phyloP scores from a whole-genome alignment of 169 alveolate species.

The Cryptosporidium ryanae region DNA sequence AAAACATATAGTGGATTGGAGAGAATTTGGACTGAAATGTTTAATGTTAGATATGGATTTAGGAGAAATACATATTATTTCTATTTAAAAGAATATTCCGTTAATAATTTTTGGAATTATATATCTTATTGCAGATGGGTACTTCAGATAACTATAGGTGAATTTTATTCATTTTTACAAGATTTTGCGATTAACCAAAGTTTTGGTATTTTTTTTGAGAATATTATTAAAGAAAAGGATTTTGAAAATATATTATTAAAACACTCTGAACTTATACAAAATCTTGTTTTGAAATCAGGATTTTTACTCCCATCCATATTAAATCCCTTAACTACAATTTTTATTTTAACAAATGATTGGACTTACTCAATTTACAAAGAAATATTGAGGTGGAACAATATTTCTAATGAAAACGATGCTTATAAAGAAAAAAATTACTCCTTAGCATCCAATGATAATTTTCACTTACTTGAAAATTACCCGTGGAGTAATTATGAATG shows the following conservation, averaged over 20 bases:
- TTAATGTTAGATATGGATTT: conserved; percentile 45
- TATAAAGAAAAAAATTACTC: not conserved
- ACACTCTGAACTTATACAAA: conserved; percentile 49
- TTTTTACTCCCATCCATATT: conserved; percentile 33
- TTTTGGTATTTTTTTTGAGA: conserved; percentile 8
- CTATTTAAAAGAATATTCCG: not conserved
- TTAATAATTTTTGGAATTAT: conserved; percentile 40
- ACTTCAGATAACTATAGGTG: conserved; percentile 43
- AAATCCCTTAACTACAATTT: conserved; percentile 37
- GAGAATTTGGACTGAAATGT: conserved; percentile 51
- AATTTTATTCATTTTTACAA: conserved; percentile 40
- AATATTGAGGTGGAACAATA: conserved; percentile 36
- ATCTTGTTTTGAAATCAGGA: conserved; percentile 25
- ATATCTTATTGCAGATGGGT: conserved; percentile 69
- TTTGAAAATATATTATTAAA: conserved; percentile 30
- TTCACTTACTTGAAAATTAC: not conserved
- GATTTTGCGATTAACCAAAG: conserved; percentile 9
- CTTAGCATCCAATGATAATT: not conserved
- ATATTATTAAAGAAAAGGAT: conserved; percentile 8
- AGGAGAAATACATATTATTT: conserved; percentile 6
- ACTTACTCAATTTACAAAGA: conserved; percentile 2
- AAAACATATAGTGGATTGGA: conserved; percentile 37
- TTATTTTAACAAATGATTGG: conserved; percentile 55
- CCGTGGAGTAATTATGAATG: conserved; percentile 32
- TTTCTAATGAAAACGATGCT: not conserved